Evolutionary conservation across 345 rosid genomes (phyloP).

Genomic region (Cardamine resedifolia): DNA sequence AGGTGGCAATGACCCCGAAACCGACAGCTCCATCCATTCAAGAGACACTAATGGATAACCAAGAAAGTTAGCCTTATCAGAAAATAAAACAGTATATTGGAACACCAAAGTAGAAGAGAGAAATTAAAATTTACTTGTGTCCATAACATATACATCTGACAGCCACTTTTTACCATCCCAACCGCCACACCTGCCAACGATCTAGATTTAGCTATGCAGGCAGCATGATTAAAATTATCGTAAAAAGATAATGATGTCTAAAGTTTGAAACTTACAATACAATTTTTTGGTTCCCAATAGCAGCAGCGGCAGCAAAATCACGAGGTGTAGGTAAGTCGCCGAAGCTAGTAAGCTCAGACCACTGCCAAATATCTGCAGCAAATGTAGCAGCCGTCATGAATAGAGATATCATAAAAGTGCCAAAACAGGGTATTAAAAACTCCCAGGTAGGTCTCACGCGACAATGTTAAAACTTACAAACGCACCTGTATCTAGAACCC

Average conservation of each 20-base stretch:
- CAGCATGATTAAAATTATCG: not conserved
- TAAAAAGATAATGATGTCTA: slow-evolving; percentile 2
- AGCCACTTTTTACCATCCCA: slow-evolving; percentile 99
- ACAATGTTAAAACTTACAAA: not conserved
- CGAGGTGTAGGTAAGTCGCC: slow-evolving; percentile 94
- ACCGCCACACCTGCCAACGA: slow-evolving; percentile 81
- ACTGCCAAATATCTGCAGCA: slow-evolving; percentile 93
- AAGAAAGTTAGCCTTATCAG: slow-evolving; percentile 12
- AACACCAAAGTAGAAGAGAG: slow-evolving; percentile 15
- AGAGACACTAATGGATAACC: slow-evolving; percentile 71
- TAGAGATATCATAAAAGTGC: not conserved
- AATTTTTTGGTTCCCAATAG: slow-evolving; percentile 79
- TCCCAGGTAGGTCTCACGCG: not conserved
- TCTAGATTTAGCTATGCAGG: slow-evolving; percentile 7
- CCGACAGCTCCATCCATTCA: slow-evolving; percentile 90
- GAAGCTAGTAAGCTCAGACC: slow-evolving; percentile 92
- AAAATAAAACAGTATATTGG: not conserved
- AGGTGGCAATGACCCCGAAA: slow-evolving; percentile 77
- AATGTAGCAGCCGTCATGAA: slow-evolving; percentile 9
- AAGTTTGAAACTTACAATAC: slow-evolving; percentile 61
- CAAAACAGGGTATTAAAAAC: not conserved
- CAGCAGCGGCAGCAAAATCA: slow-evolving; percentile 89
- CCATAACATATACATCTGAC: slow-evolving; percentile 92
- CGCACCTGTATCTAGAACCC: slow-evolving; percentile 96
- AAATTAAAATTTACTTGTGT: slow-evolving; percentile 65